These are phyloP conservation scores for Gonapodya sp. DNA, from an alignment of 192 early-diverging fungal species.

Conservation along the genomic window DNA sequence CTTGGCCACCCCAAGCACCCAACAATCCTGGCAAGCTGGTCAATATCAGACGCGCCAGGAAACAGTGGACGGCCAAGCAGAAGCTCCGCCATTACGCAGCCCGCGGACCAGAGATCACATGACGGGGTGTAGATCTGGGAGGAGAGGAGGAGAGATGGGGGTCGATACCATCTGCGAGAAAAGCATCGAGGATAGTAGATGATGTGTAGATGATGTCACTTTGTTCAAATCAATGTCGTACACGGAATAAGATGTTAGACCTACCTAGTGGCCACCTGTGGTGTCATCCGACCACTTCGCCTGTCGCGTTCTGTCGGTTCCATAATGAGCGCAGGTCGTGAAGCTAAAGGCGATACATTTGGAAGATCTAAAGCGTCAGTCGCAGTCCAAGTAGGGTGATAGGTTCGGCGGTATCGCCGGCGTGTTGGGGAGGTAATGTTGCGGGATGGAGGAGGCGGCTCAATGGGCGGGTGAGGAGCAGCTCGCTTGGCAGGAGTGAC, in stretches of 20 bases:
- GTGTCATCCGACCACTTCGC: not conserved
- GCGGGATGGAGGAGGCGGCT: not conserved
- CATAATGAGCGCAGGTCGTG: not conserved
- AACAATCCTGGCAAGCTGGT: not conserved
- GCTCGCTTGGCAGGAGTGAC: not conserved
- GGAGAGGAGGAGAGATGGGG: not conserved
- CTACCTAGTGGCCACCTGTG: not conserved
- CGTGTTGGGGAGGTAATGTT: not conserved
- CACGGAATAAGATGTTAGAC: too few relatives aligned
- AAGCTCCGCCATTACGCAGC: not conserved
- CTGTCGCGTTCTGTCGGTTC: not conserved
- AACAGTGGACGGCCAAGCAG: not conserved
- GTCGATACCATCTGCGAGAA: not conserved
- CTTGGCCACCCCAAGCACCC: not conserved
- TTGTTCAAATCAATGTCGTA: too few relatives aligned
- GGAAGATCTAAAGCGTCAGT: not conserved
- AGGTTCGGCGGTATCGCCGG: not conserved
- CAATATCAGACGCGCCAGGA: not conserved
- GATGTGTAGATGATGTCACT: too few relatives aligned
- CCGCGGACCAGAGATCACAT: not conserved
- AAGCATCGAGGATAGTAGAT: not conserved
- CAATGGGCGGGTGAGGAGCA: not conserved
- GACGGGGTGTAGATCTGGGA: not conserved
- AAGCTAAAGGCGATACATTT: not conserved
- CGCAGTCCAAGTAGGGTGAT: not conserved